Conservation (phyloP, 2,329 filamentous ascomycete genomes). For the Penicillium sp. region DNA sequence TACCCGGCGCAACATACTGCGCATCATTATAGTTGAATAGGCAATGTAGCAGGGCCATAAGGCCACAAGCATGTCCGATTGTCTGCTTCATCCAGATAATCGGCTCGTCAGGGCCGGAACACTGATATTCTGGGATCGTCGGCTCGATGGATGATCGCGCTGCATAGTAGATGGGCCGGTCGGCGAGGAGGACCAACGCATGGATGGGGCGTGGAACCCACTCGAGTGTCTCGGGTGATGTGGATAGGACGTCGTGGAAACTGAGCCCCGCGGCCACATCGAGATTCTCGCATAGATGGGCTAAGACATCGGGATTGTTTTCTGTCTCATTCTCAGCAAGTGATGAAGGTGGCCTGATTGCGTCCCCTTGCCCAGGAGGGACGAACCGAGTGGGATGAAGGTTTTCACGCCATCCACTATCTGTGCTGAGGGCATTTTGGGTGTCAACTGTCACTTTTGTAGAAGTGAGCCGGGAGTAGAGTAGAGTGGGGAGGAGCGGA, state of each 20-base stretch:
- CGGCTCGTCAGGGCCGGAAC: conserved; percentile 54
- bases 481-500: neutral
- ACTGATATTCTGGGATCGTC: conserved; percentile 48
- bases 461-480: neutral
- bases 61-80: conserved; percentile 62
- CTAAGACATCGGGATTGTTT: conserved; percentile 62
- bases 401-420: conserved; percentile 36
- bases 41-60: conserved; percentile 61
- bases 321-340: conserved; percentile 39
- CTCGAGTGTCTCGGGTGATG: conserved; percentile 56
- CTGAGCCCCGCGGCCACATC: conserved; percentile 52
- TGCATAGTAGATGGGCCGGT: conserved; percentile 45
- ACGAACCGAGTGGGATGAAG: conserved; percentile 37
- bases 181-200: conserved; percentile 60
- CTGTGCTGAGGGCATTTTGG: conserved; percentile 19
- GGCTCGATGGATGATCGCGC: conserved; percentile 49
- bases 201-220: conserved; percentile 58
- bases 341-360: neutral
- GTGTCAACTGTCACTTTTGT: neutral
- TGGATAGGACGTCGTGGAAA: conserved; percentile 60
- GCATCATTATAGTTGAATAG: conserved; percentile 55
- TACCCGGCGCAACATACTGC: conserved; percentile 48
- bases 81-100: conserved; percentile 65
- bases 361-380: neutral
- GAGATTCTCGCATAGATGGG: conserved; percentile 53